phyloP scores from a whole-genome alignment of 345 rosid species.

The Eucalyptus polybractea region DNA sequence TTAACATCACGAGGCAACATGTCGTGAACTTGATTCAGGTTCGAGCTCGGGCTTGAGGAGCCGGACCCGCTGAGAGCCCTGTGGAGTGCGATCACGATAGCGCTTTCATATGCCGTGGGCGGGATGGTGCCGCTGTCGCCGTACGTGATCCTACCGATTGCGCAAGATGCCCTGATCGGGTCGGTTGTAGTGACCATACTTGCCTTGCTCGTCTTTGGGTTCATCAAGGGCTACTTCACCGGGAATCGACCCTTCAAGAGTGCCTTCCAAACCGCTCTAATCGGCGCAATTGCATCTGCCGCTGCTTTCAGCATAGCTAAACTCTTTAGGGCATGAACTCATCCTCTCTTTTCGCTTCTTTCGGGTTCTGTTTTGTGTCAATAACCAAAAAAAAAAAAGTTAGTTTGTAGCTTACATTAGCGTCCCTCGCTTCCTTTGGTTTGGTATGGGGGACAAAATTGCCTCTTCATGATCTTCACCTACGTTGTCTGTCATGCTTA shows the following conservation, averaged over 20 bases:
- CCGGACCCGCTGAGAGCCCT: constrained; percentile 85
- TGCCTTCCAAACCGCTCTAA: constrained; percentile 65
- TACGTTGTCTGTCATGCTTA: neutral
- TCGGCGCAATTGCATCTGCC: constrained; percentile 80
- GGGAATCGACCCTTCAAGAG: constrained; percentile 56
- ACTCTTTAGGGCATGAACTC: constrained; percentile 3
- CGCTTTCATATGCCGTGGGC: constrained; percentile 59
- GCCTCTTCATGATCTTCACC: neutral
- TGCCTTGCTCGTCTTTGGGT: constrained; percentile 74
- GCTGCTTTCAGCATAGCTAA: constrained; percentile 86
- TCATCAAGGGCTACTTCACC: constrained; percentile 69
- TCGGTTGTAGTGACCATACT: constrained; percentile 53
- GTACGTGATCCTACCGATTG: constrained; percentile 64
- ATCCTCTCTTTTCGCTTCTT: neutral
- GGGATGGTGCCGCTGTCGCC: constrained; percentile 75
- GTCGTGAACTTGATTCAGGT: constrained; percentile 26
- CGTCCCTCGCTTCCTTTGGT: neutral
- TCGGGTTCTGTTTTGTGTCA: neutral
- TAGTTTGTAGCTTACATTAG: neutral
- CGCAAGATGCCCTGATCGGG: constrained; percentile 53
- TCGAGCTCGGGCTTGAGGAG: constrained; percentile 83
- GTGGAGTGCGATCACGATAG: constrained; percentile 53
- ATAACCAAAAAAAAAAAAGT: no score
- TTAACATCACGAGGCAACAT: neutral
- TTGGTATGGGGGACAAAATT: neutral